phyloP scores from a whole-genome alignment of 1,284 basidiomycete species.

The Pyrrhoderma lamaoense region DNA sequence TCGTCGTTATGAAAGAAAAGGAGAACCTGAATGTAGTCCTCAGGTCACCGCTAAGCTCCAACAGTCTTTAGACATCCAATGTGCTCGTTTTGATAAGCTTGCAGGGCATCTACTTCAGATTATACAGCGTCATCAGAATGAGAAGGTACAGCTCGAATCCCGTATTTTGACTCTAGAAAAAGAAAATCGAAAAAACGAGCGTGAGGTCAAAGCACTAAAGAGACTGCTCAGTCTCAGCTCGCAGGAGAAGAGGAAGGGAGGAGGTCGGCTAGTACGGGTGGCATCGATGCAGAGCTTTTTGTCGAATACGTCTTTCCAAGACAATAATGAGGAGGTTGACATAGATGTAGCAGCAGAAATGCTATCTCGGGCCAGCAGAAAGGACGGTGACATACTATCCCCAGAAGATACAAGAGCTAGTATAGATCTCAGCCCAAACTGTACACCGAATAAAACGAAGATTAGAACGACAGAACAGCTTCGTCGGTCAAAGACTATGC shows the following conservation, averaged over 20 bases:
- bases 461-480: not conserved
- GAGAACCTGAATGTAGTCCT: not conserved
- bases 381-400: not conserved
- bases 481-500: constrained; percentile 17
- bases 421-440: constrained; percentile 9
- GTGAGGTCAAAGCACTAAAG: constrained; percentile 41
- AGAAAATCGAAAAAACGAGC: constrained; percentile 34
- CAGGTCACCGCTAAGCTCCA: constrained; percentile 4
- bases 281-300: constrained; percentile 16
- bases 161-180: constrained; percentile 38
- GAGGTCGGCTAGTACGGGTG: constrained; percentile 4
- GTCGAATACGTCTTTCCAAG: constrained; percentile 3
- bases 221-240: constrained; percentile 32
- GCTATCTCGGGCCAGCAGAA: constrained; percentile 9
- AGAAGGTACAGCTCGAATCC: constrained; percentile 33
- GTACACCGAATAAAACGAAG: constrained; percentile 3
- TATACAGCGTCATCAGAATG: constrained; percentile 30
- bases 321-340: constrained; percentile 9
- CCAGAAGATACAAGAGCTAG: constrained; percentile 6
- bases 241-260: not conserved
- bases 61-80: constrained; percentile 12
- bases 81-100: constrained; percentile 16
- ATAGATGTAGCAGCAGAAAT: constrained; percentile 10
- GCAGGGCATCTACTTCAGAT: constrained; percentile 16
- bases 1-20: not conserved